Evolutionary conservation across 2,329 filamentous ascomycete species (phyloP), one percentile per base, ranked within the genome.

Genomic region (Graphiopsis chlorocephala): DNA sequence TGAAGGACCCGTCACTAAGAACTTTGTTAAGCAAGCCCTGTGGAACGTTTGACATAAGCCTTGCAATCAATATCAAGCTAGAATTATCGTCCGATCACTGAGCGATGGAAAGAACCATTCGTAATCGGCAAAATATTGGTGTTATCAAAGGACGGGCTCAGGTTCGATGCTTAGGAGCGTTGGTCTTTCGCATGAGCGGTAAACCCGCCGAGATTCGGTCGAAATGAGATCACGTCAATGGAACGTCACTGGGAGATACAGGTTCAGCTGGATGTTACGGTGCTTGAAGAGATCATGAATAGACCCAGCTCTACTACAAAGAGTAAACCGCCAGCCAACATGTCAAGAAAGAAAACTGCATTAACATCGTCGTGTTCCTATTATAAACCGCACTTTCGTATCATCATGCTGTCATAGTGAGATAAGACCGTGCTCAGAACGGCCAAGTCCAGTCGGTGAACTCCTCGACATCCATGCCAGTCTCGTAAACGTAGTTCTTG

Each of bases 401-500:
- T 28, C 15, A 10, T 52, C 48, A 52, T 52, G 28, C 48, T 52
- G 25, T 52, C 48, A 28, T 52, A 31, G 26, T 26, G 28, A 52
- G 15, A 28, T n/a, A 6, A 28, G 14, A 29, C 29, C 12, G 26
- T 10, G 20, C 31, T 57, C 31, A 57, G 14, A 57, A 82, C 12
- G 86, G 83, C 89, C 89, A 92, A 10, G 77, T 82, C 89, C 89
- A 92, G 64, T 87, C 81, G 61, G 83, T 86, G 71, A 90, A 82
- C 72, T 85, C 83, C 35, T 86, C 79, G 1, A 89, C 88, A 77
- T 93, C 90, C 70, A 91, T 78, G 23, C 90, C 90, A 58, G 83
- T 82, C 79, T 91, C 88, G 71, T 86, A 92, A 0, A 89, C 89
- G 74, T 86, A 83, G 65, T 84, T 86, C 71, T 83, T 83, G 2